A percentile compares a stretch with the other conserved stretches of the same genome.
These are phyloP conservation scores for Solanum arcanum DNA, from an alignment of 257 asterid species.

Conservation along the genomic window DNA sequence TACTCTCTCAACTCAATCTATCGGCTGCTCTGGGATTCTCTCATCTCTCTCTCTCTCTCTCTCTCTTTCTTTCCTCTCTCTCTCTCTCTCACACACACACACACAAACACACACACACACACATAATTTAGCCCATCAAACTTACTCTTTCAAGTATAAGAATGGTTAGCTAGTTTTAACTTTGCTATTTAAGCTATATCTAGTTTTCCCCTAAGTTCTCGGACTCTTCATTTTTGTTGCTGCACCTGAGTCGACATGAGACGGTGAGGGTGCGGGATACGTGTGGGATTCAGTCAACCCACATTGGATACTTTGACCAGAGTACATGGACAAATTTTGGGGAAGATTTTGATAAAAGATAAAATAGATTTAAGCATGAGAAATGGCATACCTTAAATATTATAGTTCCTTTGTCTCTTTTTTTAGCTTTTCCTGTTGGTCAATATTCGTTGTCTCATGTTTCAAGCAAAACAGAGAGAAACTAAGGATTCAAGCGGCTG, in stretches of 20 bases:
- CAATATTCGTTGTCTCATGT: not conserved
- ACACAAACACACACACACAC: not conserved
- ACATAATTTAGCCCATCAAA: not conserved
- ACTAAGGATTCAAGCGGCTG: not conserved
- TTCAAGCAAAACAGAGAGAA: not conserved
- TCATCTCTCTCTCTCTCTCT: not conserved
- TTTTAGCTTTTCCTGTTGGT: not conserved
- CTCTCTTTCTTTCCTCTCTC: too few species aligned
- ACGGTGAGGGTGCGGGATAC: not conserved
- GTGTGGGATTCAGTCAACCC: not conserved
- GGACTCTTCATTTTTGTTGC: not conserved
- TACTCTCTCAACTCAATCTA: not conserved
- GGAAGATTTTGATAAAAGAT: not conserved
- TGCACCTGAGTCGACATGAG: not conserved
- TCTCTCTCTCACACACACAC: not conserved
- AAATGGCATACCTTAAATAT: not conserved
- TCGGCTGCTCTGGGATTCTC: not conserved
- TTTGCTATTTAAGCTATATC: not conserved
- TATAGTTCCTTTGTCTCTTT: not conserved
- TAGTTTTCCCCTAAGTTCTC: not conserved
- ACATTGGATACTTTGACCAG: not conserved
- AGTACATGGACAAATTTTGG: not conserved
- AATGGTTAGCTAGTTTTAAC: not conserved
- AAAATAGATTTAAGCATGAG: not conserved
- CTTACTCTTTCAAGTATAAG: not conserved